Evolutionary conservation across 441 rosid genomes (phyloP), one percentile per base, ranked within the genome.

Genomic region (Erodium texanum): DNA sequence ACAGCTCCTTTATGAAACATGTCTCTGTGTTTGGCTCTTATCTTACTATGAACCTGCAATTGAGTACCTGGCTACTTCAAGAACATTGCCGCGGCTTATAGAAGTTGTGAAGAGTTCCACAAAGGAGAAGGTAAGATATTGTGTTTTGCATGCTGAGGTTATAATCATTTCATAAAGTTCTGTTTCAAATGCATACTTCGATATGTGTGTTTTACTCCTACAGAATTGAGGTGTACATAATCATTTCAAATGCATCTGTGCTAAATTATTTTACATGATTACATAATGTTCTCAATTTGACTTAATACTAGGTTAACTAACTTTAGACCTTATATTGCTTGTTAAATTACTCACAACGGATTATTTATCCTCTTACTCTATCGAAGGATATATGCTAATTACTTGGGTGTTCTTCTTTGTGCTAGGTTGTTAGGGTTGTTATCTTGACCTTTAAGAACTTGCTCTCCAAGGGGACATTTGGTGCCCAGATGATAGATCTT

Each of bases 1-100:
- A 71, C 95, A 95, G 98, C 96, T 95, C 76, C 96, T 95, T 67
- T 95, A 92, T 74, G 97, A 95, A 75, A 90, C 98, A 63, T 89
- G 99, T 76, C 93, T 95, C 52, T 95, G 96, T 73, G n/a, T 95
- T 58, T 95, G 99, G 99, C 90, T 95, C 64, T 75, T 92, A 54
- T 92, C 99, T 29, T 95, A 86, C 80, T 92, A 82, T 79, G 97
- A 95, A 74, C 98, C 97, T 48, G 95, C 97, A 54, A 68, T 86
- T 22, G 96, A 95, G 63, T 90, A 67, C 77, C 79, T 92, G 83
- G 98, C 98, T 58, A 90, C 97, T 59, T 87, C 97, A 58, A 85
- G 95, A 78, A 77, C 87, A 72, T 84, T 95, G 76, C 93, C 87
- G 0, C 87, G 93, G 66, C 81, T 95, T 38, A 73, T 85, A 48